phyloP scores from a whole-genome alignment of 31 red algal species.

The Asparagopsis taxiformis region DNA sequence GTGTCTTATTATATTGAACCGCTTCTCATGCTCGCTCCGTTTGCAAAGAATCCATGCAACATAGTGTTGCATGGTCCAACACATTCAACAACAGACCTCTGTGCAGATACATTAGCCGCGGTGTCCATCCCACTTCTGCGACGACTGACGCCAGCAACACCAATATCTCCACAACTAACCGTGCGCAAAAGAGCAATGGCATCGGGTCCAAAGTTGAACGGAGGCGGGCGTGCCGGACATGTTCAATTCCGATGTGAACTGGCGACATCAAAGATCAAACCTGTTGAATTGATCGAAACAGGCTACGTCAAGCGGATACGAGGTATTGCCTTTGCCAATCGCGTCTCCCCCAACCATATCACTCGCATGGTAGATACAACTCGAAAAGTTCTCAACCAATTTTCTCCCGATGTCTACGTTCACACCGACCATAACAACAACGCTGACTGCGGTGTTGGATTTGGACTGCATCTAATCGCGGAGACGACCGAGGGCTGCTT shows the following conservation, averaged over 20 bases:
- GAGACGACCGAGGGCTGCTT: constrained; percentile 84
- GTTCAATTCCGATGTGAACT: constrained; percentile 70
- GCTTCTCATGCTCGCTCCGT: constrained; percentile 85
- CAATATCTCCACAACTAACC: constrained; percentile 30
- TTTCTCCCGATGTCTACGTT: constrained; percentile 83
- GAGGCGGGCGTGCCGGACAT: constrained; percentile 36
- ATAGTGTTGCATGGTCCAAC: constrained; percentile 75
- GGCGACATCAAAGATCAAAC: constrained; percentile 57
- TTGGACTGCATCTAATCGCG: constrained; percentile 68
- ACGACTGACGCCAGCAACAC: constrained; percentile 44
- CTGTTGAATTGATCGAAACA: constrained; percentile 66
- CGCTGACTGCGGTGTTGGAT: constrained; percentile 59
- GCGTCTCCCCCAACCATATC: constrained; percentile 58
- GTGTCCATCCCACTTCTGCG: constrained; percentile 82
- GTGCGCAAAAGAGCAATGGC: constrained; percentile 44
- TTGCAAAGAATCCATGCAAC: constrained; percentile 56
- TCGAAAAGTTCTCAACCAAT: constrained; percentile 60
- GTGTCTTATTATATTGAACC: constrained; percentile 87
- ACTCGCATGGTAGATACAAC: constrained; percentile 67
- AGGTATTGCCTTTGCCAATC: constrained; percentile 73
- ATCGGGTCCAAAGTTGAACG: constrained; percentile 6
- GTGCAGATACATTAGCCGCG: constrained; percentile 66
- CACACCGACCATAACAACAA: constrained; percentile 70
- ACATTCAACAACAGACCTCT: constrained; percentile 44
- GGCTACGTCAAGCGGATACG: constrained; percentile 90